Conservation (phyloP, 345 rosid species). For the Eucalyptus shirleyi region DNA sequence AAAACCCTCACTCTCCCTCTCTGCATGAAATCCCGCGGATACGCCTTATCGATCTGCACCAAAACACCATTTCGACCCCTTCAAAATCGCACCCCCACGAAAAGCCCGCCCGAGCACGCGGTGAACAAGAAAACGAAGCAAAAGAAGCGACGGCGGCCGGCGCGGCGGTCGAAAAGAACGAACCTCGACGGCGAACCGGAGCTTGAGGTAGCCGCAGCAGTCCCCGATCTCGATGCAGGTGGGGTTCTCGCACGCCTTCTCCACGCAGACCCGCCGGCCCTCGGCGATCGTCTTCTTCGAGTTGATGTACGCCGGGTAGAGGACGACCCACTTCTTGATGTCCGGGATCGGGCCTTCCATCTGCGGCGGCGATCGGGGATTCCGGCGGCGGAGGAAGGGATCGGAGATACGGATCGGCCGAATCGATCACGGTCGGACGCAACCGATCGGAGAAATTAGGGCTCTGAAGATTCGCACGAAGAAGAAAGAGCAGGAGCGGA, state of each 20-base stretch:
- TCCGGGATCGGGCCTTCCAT: conserved; percentile 31
- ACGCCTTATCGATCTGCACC: conserved; percentile 72
- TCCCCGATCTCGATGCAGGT: conserved; percentile 77
- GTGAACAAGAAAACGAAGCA: background rate
- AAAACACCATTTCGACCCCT: background rate
- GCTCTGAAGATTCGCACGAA: background rate
- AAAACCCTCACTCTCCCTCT: conserved; percentile 78
- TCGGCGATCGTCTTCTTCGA: conserved; percentile 88
- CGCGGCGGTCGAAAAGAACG: background rate
- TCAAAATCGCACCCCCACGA: background rate
- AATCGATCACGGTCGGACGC: background rate
- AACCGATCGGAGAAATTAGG: background rate
- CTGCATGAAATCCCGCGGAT: conserved; percentile 95
- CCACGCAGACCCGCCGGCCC: conserved; percentile 60
- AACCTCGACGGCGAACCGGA: conserved; percentile 72
- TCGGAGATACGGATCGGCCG: background rate
- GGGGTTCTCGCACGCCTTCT: conserved; percentile 80
- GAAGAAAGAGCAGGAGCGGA: background rate
- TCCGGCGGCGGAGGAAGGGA: background rate
- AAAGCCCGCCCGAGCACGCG: background rate
- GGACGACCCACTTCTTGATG: conserved; percentile 70
- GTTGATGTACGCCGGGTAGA: conserved; percentile 83
- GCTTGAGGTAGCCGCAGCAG: conserved; percentile 65
- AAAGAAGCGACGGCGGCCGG: background rate
- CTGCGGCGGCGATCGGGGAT: background rate